Percentiles rank a stretch among this genome's conserved stretches.
Evolutionary conservation across 2,329 filamentous ascomycete genomes (phyloP).

Genomic region (Fusarium brachygibbosum): DNA sequence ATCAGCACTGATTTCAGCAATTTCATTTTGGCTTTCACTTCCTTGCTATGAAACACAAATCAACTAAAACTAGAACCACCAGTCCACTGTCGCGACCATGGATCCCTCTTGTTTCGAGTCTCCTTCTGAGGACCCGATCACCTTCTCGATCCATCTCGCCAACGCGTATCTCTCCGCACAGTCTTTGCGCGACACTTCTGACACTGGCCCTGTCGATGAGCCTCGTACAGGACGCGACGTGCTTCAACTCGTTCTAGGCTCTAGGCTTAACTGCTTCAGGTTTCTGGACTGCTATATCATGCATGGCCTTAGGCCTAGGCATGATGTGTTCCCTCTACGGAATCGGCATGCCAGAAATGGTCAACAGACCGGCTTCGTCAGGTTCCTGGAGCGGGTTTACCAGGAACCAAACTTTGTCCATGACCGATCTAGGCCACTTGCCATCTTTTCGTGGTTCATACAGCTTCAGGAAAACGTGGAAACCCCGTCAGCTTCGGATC

Average conservation of each 20-base stretch:
- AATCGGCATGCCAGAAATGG: neutral
- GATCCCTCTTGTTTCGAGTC: neutral
- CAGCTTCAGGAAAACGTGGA: neutral
- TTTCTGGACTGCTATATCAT: neutral
- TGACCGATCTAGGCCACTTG: no score
- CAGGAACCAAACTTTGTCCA: neutral
- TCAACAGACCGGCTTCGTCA: neutral
- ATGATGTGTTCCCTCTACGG: neutral
- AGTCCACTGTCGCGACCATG: neutral
- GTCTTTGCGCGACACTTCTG: neutral
- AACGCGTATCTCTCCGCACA: neutral
- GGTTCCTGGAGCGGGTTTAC: neutral
- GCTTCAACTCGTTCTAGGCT: neutral
- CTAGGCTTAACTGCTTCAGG: neutral
- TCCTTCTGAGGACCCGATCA: neutral
- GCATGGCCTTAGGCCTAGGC: neutral
- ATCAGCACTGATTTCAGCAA: neutral
- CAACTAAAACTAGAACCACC: neutral
- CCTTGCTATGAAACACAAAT: neutral
- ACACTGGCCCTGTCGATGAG: neutral
- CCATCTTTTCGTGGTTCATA: conserved; percentile 3
- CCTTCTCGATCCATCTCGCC: no score
- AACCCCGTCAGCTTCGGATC: conserved; percentile 3
- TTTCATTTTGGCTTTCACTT: fast-evolving
- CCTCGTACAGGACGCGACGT: neutral